These are phyloP conservation scores for Coelastrella sp. DNA, from an alignment of 139 green algal genomes.

Conservation along the genomic window DNA sequence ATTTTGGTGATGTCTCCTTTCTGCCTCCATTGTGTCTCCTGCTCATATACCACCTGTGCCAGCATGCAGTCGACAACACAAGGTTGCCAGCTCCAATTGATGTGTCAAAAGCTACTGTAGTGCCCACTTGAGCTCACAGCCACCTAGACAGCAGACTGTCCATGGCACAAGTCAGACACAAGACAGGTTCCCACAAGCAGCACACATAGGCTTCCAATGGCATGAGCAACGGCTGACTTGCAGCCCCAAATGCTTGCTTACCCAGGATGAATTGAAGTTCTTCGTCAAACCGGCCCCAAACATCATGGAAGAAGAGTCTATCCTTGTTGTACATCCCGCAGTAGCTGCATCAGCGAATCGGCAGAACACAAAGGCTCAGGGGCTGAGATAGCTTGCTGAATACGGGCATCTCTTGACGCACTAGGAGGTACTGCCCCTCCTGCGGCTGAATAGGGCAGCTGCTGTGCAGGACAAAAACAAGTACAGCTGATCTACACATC, in stretches of 20 bases:
- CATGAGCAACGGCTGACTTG: neutral
- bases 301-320: neutral
- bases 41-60: neutral
- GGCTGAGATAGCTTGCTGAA: neutral
- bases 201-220: neutral
- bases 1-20: constrained; percentile 30
- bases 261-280: neutral
- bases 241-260: neutral
- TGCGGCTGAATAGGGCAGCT: too few relatives aligned
- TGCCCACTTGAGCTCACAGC: too few relatives aligned
- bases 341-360: neutral
- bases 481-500: too few relatives aligned
- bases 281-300: neutral
- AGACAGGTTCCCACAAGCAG: too few relatives aligned
- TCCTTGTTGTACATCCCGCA: neutral
- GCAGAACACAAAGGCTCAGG: too few relatives aligned
- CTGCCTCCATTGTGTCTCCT: constrained; percentile 26
- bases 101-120: too few relatives aligned
- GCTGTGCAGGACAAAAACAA: too few relatives aligned
- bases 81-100: neutral
- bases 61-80: neutral
- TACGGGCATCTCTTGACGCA: neutral
- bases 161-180: too few relatives aligned
- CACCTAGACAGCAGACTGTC: too few relatives aligned
- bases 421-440: too few relatives aligned